Evolutionary conservation across 2,329 filamentous ascomycete genomes (phyloP), one percentile per base, ranked within the genome.

Genomic region (Curvularia lunata): DNA sequence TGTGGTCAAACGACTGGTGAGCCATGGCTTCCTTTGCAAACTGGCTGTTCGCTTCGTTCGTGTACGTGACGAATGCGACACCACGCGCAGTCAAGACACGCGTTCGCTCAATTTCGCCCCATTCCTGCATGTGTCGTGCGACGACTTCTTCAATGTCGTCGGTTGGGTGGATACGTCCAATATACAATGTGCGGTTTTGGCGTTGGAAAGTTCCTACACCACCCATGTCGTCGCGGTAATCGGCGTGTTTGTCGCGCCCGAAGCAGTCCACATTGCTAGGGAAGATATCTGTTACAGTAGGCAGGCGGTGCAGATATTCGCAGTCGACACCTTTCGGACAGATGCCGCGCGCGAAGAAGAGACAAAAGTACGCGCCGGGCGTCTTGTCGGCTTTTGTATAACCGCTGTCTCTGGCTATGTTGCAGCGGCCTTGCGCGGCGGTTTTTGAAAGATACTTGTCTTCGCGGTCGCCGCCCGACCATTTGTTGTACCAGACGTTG

Each of bases 401-500:
- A 12, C 81, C 81, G 52, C 69, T 76, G 67, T 83, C 95, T 60
- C 84, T 86, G 1, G 88, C 88, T 59, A 99, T 82, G 73, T 93
- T 95, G 82, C 95, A 98, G 54, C 96, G 90, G 2, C 89, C 90
- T 64, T 90, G 88, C 3, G 95, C 94, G 13, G 88, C 86, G 0
- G 88, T 90, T 73, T 97, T 89, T 34, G 90, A 91, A 4, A 92
- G 85, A 72, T 94, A 92, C 68, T 93, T 92, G 81, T 96, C 92
- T 74, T 98, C 94, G 59, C 92, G 87, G 78, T 99, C 95, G 71
- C 95, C 95, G 65, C 95, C 95, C 0, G 89, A 90, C 93, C 94
- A 98, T 79, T 97, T 98, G 81, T 97, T 97, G 80, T 97, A 97
- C 94, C 93, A 97, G 72, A 96, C 96, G 78, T 99, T 99, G 84